Conservation (phyloP, 305 asterid genomes). For the Fraxinus sp. region DNA sequence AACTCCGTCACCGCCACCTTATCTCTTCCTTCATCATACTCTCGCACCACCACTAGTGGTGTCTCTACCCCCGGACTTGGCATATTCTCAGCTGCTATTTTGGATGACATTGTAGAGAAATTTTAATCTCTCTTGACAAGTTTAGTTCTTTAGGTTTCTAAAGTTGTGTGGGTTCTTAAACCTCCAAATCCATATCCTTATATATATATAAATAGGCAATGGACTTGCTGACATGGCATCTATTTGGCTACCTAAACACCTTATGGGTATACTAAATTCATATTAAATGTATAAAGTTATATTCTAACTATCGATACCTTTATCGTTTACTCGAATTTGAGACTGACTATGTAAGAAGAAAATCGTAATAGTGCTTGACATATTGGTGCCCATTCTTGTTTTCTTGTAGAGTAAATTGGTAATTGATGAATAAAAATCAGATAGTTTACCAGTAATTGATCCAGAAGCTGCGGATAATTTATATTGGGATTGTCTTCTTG, state of each 20-base stretch:
- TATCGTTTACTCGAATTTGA: background rate
- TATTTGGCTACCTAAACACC: constrained; percentile 22
- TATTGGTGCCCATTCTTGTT: constrained; percentile 14
- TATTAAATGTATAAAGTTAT: constrained; percentile 4
- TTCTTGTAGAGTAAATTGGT: background rate
- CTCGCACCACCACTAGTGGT: constrained; percentile 50
- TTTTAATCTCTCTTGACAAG: background rate
- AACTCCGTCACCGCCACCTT: constrained; percentile 76
- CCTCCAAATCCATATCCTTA: constrained; percentile 32
- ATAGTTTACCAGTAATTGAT: constrained; percentile 47
- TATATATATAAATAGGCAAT: constrained; percentile 25
- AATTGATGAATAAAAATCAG: constrained; percentile 17
- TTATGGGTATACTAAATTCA: constrained; percentile 28
- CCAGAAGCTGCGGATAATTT: constrained; percentile 23
- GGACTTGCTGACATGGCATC: constrained; percentile 44
- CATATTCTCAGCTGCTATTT: constrained; percentile 43
- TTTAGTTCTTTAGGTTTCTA: constrained; percentile 12
- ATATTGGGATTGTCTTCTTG: constrained; percentile 31
- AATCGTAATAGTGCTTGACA: background rate
- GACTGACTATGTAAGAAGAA: background rate
- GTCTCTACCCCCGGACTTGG: constrained; percentile 8
- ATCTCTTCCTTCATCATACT: constrained; percentile 49
- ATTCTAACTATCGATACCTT: background rate
- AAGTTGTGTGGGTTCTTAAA: constrained; percentile 27
- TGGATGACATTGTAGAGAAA: constrained; percentile 35